Evolutionary conservation across 2,329 filamentous ascomycete genomes (phyloP), one percentile per base, ranked within the genome.

Genomic region (Amesomyces nigricolor): DNA sequence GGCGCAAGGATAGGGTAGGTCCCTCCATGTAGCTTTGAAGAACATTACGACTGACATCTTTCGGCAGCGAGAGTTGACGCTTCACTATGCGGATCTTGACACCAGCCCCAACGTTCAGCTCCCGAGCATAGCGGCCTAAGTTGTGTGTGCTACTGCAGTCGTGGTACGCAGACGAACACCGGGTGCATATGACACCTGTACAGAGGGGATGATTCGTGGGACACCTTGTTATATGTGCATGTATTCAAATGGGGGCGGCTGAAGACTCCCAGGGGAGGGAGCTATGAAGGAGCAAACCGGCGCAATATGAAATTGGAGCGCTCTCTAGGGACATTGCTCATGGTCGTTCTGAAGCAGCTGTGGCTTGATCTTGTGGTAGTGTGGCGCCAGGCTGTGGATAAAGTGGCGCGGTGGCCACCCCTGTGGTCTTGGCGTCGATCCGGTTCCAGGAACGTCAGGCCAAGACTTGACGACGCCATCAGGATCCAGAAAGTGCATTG

Each of bases 1-100:
- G 83, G 83, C 76, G 77, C 47, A 82, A 83, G 67, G 81, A 85
- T 61, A 74, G 82, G 60, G 83, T 86, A 75, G 48, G 37, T 38
- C 6, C 30, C 10, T 32, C 30, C 30, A 32, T 8, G 7, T 10
- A 32, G 30, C 32, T 13, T 9, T 47, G 29, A 30, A 26, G 19
- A 7, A 37, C 52, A 60, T 66, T 57, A 62, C 66, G 54, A 67
- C 54, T 48, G 17, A 37, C 39, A 4, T 16, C 9, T 11, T 30
- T 45, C 32, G 6, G 32, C 59, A 85, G 82, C 74, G 81, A 52
- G 82, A 85, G 63, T 75, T 86, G 56, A 79, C 79, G 7, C 69
- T 86, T 45, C 75, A 82, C 61, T 86, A 86, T 57, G 76, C 76
- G 43, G 83, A 86, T 57, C 70, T 86, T 57, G 57, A 59, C n/a